phyloP scores from a whole-genome alignment of 192 early-diverging fungal species.

The Entrophospora sp. region DNA sequence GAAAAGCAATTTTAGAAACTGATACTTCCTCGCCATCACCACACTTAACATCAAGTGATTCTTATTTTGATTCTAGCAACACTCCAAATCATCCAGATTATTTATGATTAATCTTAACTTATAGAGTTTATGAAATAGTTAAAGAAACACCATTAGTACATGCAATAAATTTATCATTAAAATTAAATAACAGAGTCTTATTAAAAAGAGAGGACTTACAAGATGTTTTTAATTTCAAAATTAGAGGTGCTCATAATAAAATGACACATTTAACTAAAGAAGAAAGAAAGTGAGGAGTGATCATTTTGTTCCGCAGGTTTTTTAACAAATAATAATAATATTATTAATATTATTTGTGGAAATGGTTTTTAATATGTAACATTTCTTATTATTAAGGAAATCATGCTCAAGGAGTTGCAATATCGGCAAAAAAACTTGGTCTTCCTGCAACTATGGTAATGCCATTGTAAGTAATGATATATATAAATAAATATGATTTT shows the following conservation, averaged over 20 bases:
- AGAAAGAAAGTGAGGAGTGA: conserved; percentile 79
- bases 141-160: conserved; percentile 81
- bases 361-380: too few relatives aligned
- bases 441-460: conserved; percentile 97
- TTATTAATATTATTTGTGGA: too few relatives aligned
- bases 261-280: conserved; percentile 71
- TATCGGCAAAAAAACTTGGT: conserved; percentile 84
- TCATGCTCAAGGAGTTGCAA: conserved; percentile 96
- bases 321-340: background rate
- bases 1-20: too few relatives aligned
- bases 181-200: conserved; percentile 59
- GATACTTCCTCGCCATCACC: too few relatives aligned
- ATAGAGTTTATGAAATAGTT: conserved; percentile 90
- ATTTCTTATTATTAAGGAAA: conserved; percentile 47
- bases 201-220: conserved; percentile 97
- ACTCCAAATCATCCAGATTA: conserved; percentile 93
- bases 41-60: too few relatives aligned
- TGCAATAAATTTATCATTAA: conserved; percentile 73
- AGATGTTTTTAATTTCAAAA: conserved; percentile 97
- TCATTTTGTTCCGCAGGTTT: conserved; percentile 97
- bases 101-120: conserved; percentile 85
- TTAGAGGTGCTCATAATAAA: conserved; percentile 93
- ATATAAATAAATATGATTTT: too few relatives aligned
- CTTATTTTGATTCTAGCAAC: too few relatives aligned
- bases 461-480: conserved; percentile 55